These are phyloP conservation scores for Fusarium sp. DNA, from an alignment of 2,329 filamentous ascomycete genomes.

Conservation along the genomic window DNA sequence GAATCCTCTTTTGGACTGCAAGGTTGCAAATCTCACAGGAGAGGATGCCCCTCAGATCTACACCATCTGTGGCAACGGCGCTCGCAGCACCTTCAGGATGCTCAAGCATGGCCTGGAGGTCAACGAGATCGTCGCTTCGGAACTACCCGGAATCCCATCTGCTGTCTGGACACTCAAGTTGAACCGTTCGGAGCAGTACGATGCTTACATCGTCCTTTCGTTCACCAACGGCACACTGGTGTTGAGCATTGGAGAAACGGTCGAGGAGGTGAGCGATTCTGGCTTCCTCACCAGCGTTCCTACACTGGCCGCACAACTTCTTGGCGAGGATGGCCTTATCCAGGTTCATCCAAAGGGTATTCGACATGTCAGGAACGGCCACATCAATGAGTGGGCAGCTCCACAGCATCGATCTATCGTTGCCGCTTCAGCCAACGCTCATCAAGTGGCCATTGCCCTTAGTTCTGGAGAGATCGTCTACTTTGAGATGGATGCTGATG, in stretches of 20 bases:
- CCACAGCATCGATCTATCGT: constrained; percentile 96
- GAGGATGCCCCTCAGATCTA: constrained; percentile 98
- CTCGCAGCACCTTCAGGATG: constrained; percentile 89
- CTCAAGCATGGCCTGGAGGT: constrained; percentile 94
- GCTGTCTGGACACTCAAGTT: constrained; percentile 97
- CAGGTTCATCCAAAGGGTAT: constrained; percentile 98
- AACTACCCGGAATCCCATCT: constrained; percentile 87
- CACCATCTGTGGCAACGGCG: constrained; percentile 88
- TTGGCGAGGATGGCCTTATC: constrained; percentile 91
- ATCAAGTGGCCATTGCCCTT: constrained; percentile 92
- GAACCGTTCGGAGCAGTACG: constrained; percentile 82
- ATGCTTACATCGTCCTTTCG: constrained; percentile 95
- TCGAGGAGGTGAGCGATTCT: constrained; percentile 94
- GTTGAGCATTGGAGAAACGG: constrained; percentile 94
- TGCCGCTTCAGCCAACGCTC: constrained; percentile 90
- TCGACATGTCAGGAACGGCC: constrained; percentile 82
- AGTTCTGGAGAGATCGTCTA: constrained; percentile 98
- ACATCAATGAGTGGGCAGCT: constrained; percentile 92
- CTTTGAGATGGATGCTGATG: constrained; percentile 96
- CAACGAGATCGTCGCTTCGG: constrained; percentile 94
- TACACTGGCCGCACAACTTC: constrained; percentile 91
- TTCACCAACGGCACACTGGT: constrained; percentile 92
- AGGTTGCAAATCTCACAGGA: constrained; percentile 88
- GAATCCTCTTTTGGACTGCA: constrained; percentile 92
- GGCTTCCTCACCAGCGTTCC: constrained; percentile 90